A percentile compares a stretch with the other conserved stretches of the same genome.
phyloP scores from a whole-genome alignment of 371 early-diverging fungal genomes.

The Zopfochytrium polystomum region DNA sequence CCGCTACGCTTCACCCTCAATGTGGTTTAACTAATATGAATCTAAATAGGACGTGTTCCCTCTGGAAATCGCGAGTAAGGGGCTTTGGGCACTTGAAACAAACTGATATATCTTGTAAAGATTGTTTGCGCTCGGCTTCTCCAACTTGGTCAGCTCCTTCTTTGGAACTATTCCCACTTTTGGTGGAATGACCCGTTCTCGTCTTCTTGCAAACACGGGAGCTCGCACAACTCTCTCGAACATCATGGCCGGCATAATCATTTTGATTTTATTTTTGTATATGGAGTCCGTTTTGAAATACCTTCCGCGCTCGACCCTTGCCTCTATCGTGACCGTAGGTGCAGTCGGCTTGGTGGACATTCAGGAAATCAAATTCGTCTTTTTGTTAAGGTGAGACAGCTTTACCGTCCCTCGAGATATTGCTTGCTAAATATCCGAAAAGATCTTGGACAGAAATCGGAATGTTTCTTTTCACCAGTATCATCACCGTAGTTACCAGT shows the following conservation, averaged over 20 bases:
- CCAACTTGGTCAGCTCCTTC: slow-evolving; percentile 37
- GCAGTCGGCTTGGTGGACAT: slow-evolving; percentile 38
- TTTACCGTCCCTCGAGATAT: too few species aligned
- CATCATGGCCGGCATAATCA: slow-evolving; percentile 30
- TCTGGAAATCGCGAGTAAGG: slow-evolving; percentile 37
- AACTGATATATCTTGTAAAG: too few species aligned
- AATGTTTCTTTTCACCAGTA: slow-evolving; percentile 29
- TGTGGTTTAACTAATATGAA: neutral
- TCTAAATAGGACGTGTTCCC: slow-evolving; percentile 25
- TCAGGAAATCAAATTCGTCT: slow-evolving; percentile 34
- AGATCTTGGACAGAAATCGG: slow-evolving; percentile 35
- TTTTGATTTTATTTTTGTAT: slow-evolving; percentile 25
- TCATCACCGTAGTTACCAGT: slow-evolving; percentile 30
- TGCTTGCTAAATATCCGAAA: too few species aligned
- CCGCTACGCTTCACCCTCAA: neutral
- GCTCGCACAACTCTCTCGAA: slow-evolving; percentile 34
- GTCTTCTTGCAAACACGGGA: slow-evolving; percentile 37
- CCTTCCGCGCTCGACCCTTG: slow-evolving; percentile 36
- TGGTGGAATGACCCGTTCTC: slow-evolving; percentile 42
- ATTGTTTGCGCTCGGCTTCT: slow-evolving; percentile 39
- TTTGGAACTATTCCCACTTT: slow-evolving; percentile 33
- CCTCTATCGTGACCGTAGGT: slow-evolving; percentile 38
- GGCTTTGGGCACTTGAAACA: too few species aligned
- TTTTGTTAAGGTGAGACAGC: slow-evolving; percentile 7
- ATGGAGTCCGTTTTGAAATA: slow-evolving; percentile 27